phyloP scores from a whole-genome alignment of 2,329 filamentous ascomycete species.

The Paecilomyces formosus region DNA sequence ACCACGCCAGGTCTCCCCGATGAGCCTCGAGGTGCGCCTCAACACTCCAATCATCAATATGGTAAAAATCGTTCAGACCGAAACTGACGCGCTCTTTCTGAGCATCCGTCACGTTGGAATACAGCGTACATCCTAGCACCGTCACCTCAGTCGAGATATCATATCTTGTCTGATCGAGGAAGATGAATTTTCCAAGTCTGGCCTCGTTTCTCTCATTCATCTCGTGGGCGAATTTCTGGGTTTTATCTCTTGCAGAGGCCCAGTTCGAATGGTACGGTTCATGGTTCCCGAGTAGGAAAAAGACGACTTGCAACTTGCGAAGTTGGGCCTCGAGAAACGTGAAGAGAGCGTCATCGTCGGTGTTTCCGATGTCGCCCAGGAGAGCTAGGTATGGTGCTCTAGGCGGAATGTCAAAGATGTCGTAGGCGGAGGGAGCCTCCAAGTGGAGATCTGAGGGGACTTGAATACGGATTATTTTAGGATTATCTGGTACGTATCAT shows the following conservation, averaged over 20 bases:
- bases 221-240: conserved; percentile 11
- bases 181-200: conserved; percentile 26
- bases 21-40: conserved; percentile 24
- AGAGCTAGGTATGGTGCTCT: conserved; percentile 47
- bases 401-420: conserved; percentile 42
- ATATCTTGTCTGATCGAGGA: conserved; percentile 33
- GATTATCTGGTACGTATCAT: too few species aligned
- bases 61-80: conserved; percentile 47
- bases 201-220: conserved; percentile 1
- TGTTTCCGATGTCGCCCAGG: conserved; percentile 50
- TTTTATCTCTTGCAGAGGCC: conserved; percentile 9
- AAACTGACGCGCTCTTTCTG: conserved; percentile 32
- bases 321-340: conserved; percentile 32
- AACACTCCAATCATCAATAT: conserved; percentile 32
- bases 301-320: conserved; percentile 39
- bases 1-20: conserved; percentile 27
- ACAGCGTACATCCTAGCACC: conserved; percentile 44
- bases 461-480: conserved; percentile 20
- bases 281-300: conserved; percentile 52
- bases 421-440: conserved; percentile 44
- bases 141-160: conserved; percentile 29
- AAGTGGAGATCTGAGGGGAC: conserved; percentile 55
- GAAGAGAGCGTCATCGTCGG: conserved; percentile 37
- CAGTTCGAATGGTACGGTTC: conserved; percentile 42
- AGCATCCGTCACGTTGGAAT: conserved; percentile 39